Evolutionary conservation across 345 rosid species (phyloP), one percentile per base, ranked within the genome.

Genomic region (Rhodamnia argentea): DNA sequence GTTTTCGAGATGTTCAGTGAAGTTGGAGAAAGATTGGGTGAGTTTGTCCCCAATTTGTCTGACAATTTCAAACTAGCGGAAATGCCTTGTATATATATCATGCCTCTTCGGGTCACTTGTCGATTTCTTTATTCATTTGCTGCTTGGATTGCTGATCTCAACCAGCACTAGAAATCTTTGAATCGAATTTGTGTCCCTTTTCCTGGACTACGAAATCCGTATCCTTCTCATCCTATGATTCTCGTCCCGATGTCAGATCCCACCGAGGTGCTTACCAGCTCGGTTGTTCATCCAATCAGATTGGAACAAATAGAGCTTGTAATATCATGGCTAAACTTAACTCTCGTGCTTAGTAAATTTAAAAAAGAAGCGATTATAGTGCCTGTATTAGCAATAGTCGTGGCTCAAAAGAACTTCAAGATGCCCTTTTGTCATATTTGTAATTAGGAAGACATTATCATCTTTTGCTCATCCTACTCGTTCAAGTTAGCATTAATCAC

Each of bases 21-120:
- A 70, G 47, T 18, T 37, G 47, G 42, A 70, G 23, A 70, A 47
- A 70, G 78, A 70, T 18, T 32, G 78, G 4, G 78, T 70, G 42
- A 42, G 37, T 12, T 86, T 91, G 88, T 89, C 91, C 90, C 89
- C 84, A 86, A 86, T 82, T 87, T 88, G 15, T 84, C 54, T 89
- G 92, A 89, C 90, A 70, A 92, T 53, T 53, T 85, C 26, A 88
- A 84, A 54, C 57, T 16, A 84, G 50, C 37, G 70, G 84, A 7
- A 7, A 14, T n/a, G 60, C 83, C 82, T 42, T 54, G 11, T 82
- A 82, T 89, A 85, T 90, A 85, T 84, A 59, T 23, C 58, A 62
- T 85, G 20, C 85, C 50, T 60, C 85, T 76, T 51, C 83, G 42
- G 27, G 81, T 75, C 93, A 64, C 88, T 85, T 64, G 62, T 29